Base-by-base conservation (phyloP, 768 basidiomycete genomes). In the Podaxis sp. region DNA sequence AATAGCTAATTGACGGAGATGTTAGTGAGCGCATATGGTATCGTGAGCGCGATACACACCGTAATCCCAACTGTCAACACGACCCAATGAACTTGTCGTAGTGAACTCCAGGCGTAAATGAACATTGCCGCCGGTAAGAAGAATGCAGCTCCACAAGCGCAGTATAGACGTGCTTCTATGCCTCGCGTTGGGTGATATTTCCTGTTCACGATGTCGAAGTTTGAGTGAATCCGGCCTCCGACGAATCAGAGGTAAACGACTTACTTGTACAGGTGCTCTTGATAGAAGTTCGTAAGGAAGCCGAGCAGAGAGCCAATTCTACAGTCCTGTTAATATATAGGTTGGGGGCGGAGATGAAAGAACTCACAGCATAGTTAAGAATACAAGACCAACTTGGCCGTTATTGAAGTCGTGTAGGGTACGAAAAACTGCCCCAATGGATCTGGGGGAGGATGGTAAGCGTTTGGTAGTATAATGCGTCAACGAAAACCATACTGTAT, bases 101-200 rank as follows among this genome's bases (percentile, higher is more conserved):
- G 82, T n/a, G 85, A 82, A 2, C 86, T 84, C 85, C 88, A 91
- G 0, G 86, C 89, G 65, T 86, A 93, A 37, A 91, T 84, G 72
- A 91, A 82, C 81, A 89, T 86, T 15, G 81, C 83, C 0, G 71
- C 64, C 0, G 88, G 87, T 46, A 87, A 76, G 8, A 85, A 66
- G 49, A 88, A 51, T 0, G 79, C 82, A 0, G 85, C 85, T 37
- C 78, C 69, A 65, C 86, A 87, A 17, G 87, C 80, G 24, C 76
- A 73, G 64, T 82, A 87, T 24, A 90, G 74, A 12, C 89, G 81
- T 5, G 89, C 88, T 73, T 90, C 89, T 0, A 77, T 78, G 0
- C 80, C 80, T 55, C 76, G 71, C 24, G 62, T 71, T 9, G 72
- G 64, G 37, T 74, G 70, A 65, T 75, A 63, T 64, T 72, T 68